phyloP scores from a whole-genome alignment of 2,329 filamentous ascomycete species.

The Neopestalotiopsis sp. region DNA sequence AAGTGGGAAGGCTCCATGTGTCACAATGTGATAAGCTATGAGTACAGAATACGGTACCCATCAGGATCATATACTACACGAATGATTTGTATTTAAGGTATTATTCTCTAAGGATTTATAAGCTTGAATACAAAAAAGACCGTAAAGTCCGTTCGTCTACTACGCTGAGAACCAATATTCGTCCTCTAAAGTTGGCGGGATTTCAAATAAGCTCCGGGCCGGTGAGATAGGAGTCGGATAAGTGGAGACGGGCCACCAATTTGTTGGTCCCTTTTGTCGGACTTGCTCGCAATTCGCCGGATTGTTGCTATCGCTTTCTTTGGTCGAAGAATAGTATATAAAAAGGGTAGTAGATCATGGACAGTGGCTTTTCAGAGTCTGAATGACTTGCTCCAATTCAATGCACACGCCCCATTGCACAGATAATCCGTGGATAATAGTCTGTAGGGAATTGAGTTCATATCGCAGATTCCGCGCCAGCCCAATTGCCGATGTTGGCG shows the following conservation, averaged over 20 bases:
- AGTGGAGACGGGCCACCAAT: too few relatives aligned
- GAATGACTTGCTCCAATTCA: conserved; percentile 8
- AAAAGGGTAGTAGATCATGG: neutral
- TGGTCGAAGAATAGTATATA: neutral
- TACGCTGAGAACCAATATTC: neutral
- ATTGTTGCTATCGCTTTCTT: neutral
- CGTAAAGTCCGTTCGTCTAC: neutral
- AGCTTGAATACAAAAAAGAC: neutral
- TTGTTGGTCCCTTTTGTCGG: too few relatives aligned
- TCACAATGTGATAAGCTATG: too few relatives aligned
- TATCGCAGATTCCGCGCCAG: conserved; percentile 10
- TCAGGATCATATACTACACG: too few relatives aligned
- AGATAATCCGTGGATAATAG: conserved; percentile 11
- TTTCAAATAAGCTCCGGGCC: neutral
- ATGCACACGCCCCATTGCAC: conserved; percentile 15
- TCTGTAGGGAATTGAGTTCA: conserved; percentile 8
- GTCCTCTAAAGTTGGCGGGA: neutral
- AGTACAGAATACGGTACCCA: too few relatives aligned
- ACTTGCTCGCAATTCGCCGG: too few relatives aligned
- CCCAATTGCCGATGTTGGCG: conserved; percentile 2
- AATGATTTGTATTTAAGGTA: neutral
- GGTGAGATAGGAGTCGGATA: neutral
- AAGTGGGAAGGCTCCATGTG: too few relatives aligned
- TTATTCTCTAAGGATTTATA: neutral
- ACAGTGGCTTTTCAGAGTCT: conserved; percentile 12